A percentile compares a stretch with the other conserved stretches of the same genome.
phyloP scores from a whole-genome alignment of 2,329 filamentous ascomycete species.

The Hymenoscyphus fructigenus region DNA sequence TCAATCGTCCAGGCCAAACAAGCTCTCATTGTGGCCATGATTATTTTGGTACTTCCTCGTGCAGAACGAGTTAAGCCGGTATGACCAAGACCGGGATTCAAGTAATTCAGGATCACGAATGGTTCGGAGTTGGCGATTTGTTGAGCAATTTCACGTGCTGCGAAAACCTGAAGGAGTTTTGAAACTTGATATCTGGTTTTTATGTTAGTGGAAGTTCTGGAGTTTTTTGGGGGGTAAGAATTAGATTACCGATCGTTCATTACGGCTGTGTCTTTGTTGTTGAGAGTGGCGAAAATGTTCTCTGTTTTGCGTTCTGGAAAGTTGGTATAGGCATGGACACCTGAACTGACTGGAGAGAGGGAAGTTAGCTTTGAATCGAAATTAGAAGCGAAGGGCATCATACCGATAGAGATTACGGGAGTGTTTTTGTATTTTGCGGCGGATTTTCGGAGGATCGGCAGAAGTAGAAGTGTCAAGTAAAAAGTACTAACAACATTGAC shows the following conservation, averaged over 20 bases:
- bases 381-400: too few species aligned
- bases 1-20: slow-evolving; percentile 33
- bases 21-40: slow-evolving; percentile 6
- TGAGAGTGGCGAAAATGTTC: slow-evolving; percentile 27
- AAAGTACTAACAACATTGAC: slow-evolving; percentile 26
- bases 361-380: too few species aligned
- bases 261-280: slow-evolving; percentile 22
- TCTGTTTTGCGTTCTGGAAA: slow-evolving; percentile 15
- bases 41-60: not conserved
- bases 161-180: too few species aligned
- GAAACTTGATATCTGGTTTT: too few species aligned
- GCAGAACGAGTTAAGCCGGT: slow-evolving; percentile 31
- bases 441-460: slow-evolving; percentile 14
- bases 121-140: too few species aligned
- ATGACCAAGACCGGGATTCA: slow-evolving; percentile 20
- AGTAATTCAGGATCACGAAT: too few species aligned
- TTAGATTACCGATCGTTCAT: slow-evolving; percentile 26
- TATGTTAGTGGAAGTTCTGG: too few species aligned
- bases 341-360: slow-evolving; percentile 11
- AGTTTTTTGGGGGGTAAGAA: slow-evolving; percentile 23
- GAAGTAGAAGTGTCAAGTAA: slow-evolving; percentile 21
- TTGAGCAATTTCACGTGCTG: too few species aligned
- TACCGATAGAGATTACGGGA: slow-evolving; percentile 14
- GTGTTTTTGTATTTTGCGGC: slow-evolving; percentile 6
- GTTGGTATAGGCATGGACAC: slow-evolving; percentile 15